Conservation (phyloP, 306 rosid genomes). For the Trichosanthes cucumerina region DNA sequence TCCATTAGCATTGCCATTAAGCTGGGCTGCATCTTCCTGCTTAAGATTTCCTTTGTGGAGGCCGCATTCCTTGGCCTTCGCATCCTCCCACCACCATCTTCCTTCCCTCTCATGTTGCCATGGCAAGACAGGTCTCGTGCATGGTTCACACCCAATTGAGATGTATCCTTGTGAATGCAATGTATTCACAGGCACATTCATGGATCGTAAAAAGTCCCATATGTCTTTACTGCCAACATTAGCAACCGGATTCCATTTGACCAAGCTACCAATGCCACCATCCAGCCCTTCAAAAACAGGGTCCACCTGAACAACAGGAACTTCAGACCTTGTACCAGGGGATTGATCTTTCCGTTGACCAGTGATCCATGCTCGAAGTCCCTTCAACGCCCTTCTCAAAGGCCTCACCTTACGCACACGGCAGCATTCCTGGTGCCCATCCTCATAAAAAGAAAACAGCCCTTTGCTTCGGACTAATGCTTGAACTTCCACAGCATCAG, state of each 20-base stretch:
- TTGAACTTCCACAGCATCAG: conserved; percentile 92
- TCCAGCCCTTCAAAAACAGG: conserved; percentile 85
- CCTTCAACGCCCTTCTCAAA: conserved; percentile 83
- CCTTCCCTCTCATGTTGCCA: conserved; percentile 99
- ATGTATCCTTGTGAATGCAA: conserved; percentile 77
- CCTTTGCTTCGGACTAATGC: conserved; percentile 86
- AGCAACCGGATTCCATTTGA: conserved; percentile 96
- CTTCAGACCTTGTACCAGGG: conserved; percentile 76
- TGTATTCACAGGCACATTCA: conserved; percentile 77
- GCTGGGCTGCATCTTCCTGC: conserved; percentile 38
- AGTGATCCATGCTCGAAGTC: conserved; percentile 88
- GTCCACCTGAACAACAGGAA: conserved; percentile 82
- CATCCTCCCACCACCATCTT: conserved; percentile 99
- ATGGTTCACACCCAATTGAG: conserved; percentile 89
- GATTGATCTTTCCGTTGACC: conserved; percentile 95
- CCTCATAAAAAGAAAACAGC: conserved; percentile 89
- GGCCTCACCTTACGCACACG: conserved; percentile 90
- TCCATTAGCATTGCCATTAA: conserved; percentile 34
- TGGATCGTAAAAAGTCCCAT: conserved; percentile 75
- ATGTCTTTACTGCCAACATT: conserved; percentile 52
- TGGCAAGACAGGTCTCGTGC: conserved; percentile 94
- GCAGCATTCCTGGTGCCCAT: conserved; percentile 99
- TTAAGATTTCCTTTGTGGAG: conserved; percentile 93
- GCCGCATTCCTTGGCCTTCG: conserved; percentile 94
- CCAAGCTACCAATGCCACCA: conserved; percentile 83